Conservation (phyloP, 2,329 filamentous ascomycete species). For the Sporothrix humicola region DNA sequence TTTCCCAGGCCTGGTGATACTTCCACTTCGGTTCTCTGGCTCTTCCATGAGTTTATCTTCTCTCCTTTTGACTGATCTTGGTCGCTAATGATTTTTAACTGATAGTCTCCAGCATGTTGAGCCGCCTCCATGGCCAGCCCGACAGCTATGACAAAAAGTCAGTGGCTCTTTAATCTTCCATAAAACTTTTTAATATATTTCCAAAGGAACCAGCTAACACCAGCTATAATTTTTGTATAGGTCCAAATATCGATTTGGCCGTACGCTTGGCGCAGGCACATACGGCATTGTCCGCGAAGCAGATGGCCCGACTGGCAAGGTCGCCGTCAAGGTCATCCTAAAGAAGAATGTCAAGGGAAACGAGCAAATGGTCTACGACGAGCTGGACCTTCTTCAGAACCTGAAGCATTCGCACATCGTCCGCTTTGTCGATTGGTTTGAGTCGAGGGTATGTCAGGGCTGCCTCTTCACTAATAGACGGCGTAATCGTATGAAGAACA, state of each 20-base stretch:
- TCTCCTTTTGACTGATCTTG: too few species aligned
- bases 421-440: constrained; percentile 97
- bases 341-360: constrained; percentile 99
- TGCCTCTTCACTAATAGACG: neutral
- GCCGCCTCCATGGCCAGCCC: constrained; percentile 94
- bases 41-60: neutral
- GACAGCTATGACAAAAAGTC: constrained; percentile 99
- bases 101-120: constrained; percentile 85
- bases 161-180: constrained; percentile 38
- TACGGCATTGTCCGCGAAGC: constrained; percentile 98
- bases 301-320: constrained; percentile 80
- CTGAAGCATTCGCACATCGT: constrained; percentile 96
- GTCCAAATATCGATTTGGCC: constrained; percentile 87
- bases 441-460: constrained; percentile 75
- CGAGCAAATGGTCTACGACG: constrained; percentile 98
- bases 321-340: constrained; percentile 97
- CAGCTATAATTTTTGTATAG: constrained; percentile 51
- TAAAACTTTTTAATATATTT: neutral
- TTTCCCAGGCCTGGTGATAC: neutral
- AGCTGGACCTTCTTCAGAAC: constrained; percentile 89
- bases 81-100: neutral
- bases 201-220: neutral
- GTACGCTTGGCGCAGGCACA: constrained; percentile 92
- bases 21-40: neutral
- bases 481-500: neutral